Conservation (phyloP, 768 basidiomycete species). For the Pholiota microspora region DNA sequence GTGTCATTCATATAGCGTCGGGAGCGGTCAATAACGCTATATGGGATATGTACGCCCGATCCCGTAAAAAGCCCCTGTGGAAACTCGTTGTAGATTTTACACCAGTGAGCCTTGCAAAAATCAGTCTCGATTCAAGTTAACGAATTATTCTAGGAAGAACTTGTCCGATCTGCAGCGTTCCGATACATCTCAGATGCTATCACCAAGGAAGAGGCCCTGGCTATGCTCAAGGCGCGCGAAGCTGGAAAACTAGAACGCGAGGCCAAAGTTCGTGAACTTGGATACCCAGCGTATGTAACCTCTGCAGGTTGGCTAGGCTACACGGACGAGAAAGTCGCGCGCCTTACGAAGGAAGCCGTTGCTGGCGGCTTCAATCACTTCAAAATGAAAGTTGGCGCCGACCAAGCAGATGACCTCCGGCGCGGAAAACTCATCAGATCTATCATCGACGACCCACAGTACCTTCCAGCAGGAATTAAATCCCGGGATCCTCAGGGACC, state of each 20-base stretch:
- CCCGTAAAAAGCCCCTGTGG: constrained; percentile 86
- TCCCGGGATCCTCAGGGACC: constrained; percentile 60
- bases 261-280: constrained; percentile 64
- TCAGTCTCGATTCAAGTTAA: not conserved
- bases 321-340: constrained; percentile 86
- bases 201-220: constrained; percentile 86
- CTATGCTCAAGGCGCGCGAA: constrained; percentile 75
- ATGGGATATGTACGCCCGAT: constrained; percentile 90
- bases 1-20: constrained; percentile 88
- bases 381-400: constrained; percentile 97
- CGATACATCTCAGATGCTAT: constrained; percentile 93
- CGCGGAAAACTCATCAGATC: constrained; percentile 88
- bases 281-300: constrained; percentile 93
- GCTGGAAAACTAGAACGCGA: constrained; percentile 79
- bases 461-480: constrained; percentile 59
- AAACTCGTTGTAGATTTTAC: constrained; percentile 92
- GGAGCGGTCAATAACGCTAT: constrained; percentile 90
- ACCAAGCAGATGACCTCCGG: constrained; percentile 78
- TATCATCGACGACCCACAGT: constrained; percentile 90
- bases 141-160: constrained; percentile 55
- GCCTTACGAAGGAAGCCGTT: constrained; percentile 84
- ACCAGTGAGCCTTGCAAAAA: constrained; percentile 38
- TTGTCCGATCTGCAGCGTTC: constrained; percentile 76
- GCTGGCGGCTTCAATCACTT: constrained; percentile 94
- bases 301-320: constrained; percentile 95